These are phyloP conservation scores for Cystoderma amianthinum DNA, from an alignment of 768 basidiomycete species.

Conservation along the genomic window DNA sequence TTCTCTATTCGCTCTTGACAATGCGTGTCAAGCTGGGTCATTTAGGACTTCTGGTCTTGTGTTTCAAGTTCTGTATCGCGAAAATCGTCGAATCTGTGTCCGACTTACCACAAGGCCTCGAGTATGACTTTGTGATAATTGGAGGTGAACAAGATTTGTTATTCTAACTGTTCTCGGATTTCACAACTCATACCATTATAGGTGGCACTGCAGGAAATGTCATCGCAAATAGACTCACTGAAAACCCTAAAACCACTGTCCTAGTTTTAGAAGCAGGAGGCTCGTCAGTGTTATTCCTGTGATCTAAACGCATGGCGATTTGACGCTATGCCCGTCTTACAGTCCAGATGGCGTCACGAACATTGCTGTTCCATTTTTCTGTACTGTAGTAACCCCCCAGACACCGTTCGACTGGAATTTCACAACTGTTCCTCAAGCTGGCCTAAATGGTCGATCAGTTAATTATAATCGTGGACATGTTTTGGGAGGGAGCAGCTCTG, in stretches of 20 bases:
- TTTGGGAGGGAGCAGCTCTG: conserved; percentile 23
- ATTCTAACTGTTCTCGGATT: neutral
- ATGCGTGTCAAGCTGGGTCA: no score
- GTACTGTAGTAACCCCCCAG: neutral
- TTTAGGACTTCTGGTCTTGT: no score
- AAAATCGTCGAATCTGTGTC: no score
- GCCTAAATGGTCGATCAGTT: conserved; percentile 15
- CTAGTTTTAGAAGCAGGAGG: conserved; percentile 12
- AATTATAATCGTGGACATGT: conserved; percentile 19
- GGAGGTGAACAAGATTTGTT: neutral
- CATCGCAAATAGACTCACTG: conserved; percentile 10
- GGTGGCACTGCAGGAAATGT: conserved; percentile 15
- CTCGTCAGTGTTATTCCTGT: no score
- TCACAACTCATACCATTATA: conserved; percentile 1
- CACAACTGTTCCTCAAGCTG: conserved; percentile 11
- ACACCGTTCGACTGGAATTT: neutral
- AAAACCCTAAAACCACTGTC: conserved; percentile 7
- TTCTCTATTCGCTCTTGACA: no score
- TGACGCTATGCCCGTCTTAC: neutral
- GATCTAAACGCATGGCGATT: neutral
- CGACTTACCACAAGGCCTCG: conserved; percentile 5
- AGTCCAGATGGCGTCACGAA: neutral
- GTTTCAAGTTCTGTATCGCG: no score
- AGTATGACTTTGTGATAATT: neutral
- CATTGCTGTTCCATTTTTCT: conserved; percentile 6